phyloP scores from a whole-genome alignment of 345 rosid species.

The Corchorus olitorius region DNA sequence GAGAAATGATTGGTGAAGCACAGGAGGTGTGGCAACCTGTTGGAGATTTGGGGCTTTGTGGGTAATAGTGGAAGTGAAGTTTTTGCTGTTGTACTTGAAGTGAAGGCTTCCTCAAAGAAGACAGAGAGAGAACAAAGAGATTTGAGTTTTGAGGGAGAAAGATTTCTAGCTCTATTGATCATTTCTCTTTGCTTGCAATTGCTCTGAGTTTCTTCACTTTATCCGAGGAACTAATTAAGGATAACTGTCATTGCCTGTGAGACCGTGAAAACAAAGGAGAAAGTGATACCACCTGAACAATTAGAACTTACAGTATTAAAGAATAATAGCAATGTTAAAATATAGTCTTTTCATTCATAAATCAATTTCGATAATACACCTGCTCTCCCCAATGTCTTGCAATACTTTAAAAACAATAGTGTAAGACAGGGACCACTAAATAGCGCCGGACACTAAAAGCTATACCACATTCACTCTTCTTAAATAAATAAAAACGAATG shows the following conservation, averaged over 20 bases:
- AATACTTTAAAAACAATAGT: slow-evolving; percentile 3
- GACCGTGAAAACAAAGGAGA: background rate
- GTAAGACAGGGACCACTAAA: background rate
- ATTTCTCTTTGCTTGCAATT: slow-evolving; percentile 18
- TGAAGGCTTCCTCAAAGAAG: slow-evolving; percentile 25
- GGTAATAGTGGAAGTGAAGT: slow-evolving; percentile 7
- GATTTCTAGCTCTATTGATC: slow-evolving; percentile 48
- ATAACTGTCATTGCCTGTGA: background rate
- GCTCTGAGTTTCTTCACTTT: background rate
- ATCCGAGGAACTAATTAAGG: background rate
- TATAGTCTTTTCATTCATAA: background rate
- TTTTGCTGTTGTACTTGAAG: slow-evolving; percentile 9
- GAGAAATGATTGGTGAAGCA: slow-evolving; percentile 32
- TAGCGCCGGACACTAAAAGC: background rate
- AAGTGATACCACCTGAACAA: background rate
- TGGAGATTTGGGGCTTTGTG: background rate
- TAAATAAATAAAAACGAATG: background rate
- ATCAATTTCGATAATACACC: background rate
- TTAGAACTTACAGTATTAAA: background rate
- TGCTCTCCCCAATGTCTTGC: background rate
- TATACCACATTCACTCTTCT: background rate
- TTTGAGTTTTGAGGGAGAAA: slow-evolving; percentile 55
- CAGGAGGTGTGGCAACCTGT: slow-evolving; percentile 19
- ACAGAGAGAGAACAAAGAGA: slow-evolving; percentile 37
- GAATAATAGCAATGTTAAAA: background rate